Conservation (phyloP, 441 rosid genomes). For the Syzygium syzygioides region DNA sequence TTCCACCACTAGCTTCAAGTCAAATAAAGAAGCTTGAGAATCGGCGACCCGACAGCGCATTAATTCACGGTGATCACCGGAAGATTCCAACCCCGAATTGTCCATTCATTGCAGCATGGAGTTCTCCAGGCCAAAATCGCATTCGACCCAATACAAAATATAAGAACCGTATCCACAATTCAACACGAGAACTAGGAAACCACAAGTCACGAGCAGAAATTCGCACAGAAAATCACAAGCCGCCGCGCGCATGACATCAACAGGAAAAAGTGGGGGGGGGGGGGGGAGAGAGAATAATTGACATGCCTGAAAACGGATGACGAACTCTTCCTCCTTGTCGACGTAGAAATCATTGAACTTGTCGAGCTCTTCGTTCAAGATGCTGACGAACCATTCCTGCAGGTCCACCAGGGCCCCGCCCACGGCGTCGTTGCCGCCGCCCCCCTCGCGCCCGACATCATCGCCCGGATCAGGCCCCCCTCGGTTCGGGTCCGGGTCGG, state of each 20-base stretch:
- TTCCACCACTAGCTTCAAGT: background rate
- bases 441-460: background rate
- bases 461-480: background rate
- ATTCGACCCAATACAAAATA: background rate
- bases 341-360: slow-evolving; percentile 89
- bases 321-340: slow-evolving; percentile 89
- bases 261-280: background rate
- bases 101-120: background rate
- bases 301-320: slow-evolving; percentile 77
- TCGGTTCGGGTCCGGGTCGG: slow-evolving; percentile 2
- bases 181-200: background rate
- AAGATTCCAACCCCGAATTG: background rate
- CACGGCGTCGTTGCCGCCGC: background rate
- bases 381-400: slow-evolving; percentile 65
- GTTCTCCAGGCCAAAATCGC: background rate
- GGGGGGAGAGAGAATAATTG: too few species aligned
- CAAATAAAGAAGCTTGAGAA: background rate
- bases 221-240: background rate
- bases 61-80: background rate
- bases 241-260: background rate
- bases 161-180: background rate
- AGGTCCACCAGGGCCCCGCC: slow-evolving; percentile 27
- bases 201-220: background rate
- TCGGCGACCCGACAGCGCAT: background rate
- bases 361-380: slow-evolving; percentile 77